phyloP scores from a whole-genome alignment of 352 stramenopile genomes.

The Pythium brachiatum region DNA sequence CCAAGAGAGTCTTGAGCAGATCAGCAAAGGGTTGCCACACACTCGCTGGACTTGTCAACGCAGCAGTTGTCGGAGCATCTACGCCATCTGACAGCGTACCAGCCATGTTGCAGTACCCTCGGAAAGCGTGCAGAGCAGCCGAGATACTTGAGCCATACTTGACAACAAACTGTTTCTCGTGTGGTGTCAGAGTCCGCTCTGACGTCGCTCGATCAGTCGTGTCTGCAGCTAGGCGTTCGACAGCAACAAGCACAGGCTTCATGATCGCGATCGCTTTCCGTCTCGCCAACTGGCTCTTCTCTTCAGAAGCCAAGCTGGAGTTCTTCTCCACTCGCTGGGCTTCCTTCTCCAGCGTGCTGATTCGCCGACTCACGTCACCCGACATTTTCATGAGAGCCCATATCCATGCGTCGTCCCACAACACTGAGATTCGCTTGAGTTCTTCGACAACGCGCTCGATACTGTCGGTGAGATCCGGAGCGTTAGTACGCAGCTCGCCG shows the following conservation, averaged over 20 bases:
- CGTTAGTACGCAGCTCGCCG: slow-evolving; percentile 37
- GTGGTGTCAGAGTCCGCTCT: slow-evolving; percentile 39
- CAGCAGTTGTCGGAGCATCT: neutral
- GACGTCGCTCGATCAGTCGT: slow-evolving; percentile 40
- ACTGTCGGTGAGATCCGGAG: slow-evolving; percentile 42
- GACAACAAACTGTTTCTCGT: slow-evolving; percentile 73
- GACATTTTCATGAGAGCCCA: slow-evolving; percentile 67
- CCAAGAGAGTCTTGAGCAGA: slow-evolving; percentile 59
- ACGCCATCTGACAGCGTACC: slow-evolving; percentile 3
- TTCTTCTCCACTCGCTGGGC: slow-evolving; percentile 69
- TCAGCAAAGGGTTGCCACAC: slow-evolving; percentile 77
- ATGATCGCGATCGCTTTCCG: slow-evolving; percentile 82
- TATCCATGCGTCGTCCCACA: slow-evolving; percentile 87
- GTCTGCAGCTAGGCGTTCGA: slow-evolving; percentile 64
- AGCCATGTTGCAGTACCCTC: slow-evolving; percentile 38
- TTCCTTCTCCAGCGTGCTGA: slow-evolving; percentile 76
- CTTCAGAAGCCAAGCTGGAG: slow-evolving; percentile 45
- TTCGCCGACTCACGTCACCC: slow-evolving; percentile 61
- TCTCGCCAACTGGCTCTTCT: slow-evolving; percentile 65
- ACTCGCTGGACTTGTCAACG: slow-evolving; percentile 10
- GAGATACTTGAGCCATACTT: slow-evolving; percentile 57
- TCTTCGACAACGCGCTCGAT: slow-evolving; percentile 69
- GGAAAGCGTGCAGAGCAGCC: slow-evolving; percentile 43
- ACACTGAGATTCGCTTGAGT: slow-evolving; percentile 69
- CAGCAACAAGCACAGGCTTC: slow-evolving; percentile 68